phyloP scores from a whole-genome alignment of 352 stramenopile genomes.

The Thalassiosira delicatula region DNA sequence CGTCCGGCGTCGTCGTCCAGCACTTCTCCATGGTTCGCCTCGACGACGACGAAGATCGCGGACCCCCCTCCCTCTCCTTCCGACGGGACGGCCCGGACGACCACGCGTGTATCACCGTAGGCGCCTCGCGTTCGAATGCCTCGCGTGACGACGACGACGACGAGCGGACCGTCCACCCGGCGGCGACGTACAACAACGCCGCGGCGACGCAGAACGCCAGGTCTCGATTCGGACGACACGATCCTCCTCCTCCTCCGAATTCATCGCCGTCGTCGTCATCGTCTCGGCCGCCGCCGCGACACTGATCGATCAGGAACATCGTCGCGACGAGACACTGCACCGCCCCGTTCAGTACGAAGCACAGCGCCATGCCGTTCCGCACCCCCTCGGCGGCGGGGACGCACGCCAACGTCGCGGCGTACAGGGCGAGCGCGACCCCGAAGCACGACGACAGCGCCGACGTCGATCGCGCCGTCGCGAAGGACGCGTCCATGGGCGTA shows the following conservation, averaged over 20 bases:
- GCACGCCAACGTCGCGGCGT: conserved; percentile 46
- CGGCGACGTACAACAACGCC: conserved; percentile 39
- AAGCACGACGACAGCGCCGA: conserved; percentile 34
- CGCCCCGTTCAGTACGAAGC: conserved; percentile 13
- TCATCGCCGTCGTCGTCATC: conserved; percentile 9
- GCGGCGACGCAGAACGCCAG: conserved; percentile 52
- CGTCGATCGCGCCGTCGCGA: conserved; percentile 27
- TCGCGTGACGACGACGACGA: conserved; percentile 2
- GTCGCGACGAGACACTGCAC: conserved; percentile 24
- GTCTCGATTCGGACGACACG: conserved; percentile 48
- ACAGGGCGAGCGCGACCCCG: conserved; percentile 34
- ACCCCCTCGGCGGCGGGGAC: conserved; percentile 10
- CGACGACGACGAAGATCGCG: too few species aligned
- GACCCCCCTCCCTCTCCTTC: conserved; percentile 23
- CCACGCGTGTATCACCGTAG: conserved; percentile 46
- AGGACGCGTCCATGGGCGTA: conserved; percentile 28
- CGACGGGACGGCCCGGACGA: conserved; percentile 25
- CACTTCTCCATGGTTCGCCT: conserved; percentile 45
- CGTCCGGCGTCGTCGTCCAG: conserved; percentile 46
- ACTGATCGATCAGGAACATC: conserved; percentile 41
- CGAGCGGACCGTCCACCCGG: conserved; percentile 36
- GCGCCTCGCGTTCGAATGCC: background rate
- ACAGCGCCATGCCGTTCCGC: conserved; percentile 24
- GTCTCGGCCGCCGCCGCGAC: conserved; percentile 16
- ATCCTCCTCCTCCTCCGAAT: conserved; percentile 28